These are phyloP conservation scores for Colletotrichum gloeosporioides DNA, from an alignment of 2,329 filamentous ascomycete genomes.

Conservation along the genomic window DNA sequence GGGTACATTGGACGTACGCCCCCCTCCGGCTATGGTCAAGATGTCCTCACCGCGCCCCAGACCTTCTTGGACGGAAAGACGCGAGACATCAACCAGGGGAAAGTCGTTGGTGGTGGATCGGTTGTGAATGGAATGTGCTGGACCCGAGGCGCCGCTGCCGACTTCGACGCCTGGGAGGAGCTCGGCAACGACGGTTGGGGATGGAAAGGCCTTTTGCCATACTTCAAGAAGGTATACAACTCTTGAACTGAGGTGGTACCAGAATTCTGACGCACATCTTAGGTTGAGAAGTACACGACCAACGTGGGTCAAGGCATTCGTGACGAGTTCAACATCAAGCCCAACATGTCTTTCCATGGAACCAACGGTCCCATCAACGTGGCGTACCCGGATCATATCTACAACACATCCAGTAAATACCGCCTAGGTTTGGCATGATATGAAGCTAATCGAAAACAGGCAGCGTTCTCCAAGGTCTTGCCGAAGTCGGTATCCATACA, in stretches of 20 bases:
- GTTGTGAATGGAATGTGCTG: conserved; percentile 47
- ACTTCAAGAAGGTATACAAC: conserved; percentile 49
- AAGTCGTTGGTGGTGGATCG: conserved; percentile 44
- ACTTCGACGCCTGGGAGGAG: conserved; percentile 48
- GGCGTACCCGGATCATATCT: conserved; percentile 42
- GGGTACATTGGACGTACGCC: conserved; percentile 22
- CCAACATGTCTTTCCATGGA: conserved; percentile 35
- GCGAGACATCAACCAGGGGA: conserved; percentile 39
- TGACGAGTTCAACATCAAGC: conserved; percentile 28
- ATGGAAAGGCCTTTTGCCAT: conserved; percentile 49
- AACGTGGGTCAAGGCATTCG: conserved; percentile 26
- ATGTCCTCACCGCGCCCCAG: conserved; percentile 33
- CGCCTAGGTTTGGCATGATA: fast-evolving
- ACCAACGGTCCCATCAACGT: conserved; percentile 40
- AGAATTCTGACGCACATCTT: not conserved
- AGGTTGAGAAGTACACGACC: conserved; percentile 42
- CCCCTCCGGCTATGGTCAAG: conserved; percentile 30
- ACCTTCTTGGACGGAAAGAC: conserved; percentile 37
- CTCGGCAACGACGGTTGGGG: conserved; percentile 48
- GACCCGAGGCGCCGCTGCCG: conserved; percentile 40
- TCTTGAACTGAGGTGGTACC: not conserved
- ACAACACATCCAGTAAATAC: conserved; percentile 42
- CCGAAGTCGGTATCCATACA: conserved; percentile 39
- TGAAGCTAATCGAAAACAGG: conserved; percentile 25
- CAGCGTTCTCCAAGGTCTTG: conserved; percentile 40